Base-by-base conservation (phyloP, 257 asterid species). In the Buddleja alternifolia region DNA sequence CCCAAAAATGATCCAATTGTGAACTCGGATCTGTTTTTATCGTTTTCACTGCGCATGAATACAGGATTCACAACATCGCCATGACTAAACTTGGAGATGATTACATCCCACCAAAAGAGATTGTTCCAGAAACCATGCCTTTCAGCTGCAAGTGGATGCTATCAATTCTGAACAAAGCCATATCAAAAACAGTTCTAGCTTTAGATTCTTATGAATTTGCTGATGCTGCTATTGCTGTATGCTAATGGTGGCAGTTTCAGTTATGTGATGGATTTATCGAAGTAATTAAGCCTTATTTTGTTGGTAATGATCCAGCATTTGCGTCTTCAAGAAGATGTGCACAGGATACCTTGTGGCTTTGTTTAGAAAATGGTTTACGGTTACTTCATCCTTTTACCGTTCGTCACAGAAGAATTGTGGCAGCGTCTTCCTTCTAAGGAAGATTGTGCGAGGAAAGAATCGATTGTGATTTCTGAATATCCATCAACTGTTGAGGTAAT, bases 131-230 rank as follows among this genome's bases (percentile, higher is more conserved):
- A 19, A 73, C 76, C 58, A 77, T 93, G 95, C 99, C 99, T 58
- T 93, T 84, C 73, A 87, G 89, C 88, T 93, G 97, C 90, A 83
- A 87, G 71, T 93, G 99, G 99, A 90, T 90, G 74, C 91, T 93
- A 10, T 84, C 97, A 54, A 95, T 82, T 25, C 71, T 93, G 67
- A 87, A 90, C 87, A 87, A 88, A 84, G 91, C 99, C 77, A 90
- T 90, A 81, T 79, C 85, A 8, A 85, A 79, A 77, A 93, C 89
- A 58, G 88, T 86, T 24, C 50, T 34, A 7, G 83, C 95, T 25
- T 80, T 93, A 19, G 95, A 90, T 20, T 67, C 93, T 4, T 93
- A 78, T 61, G 96, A 90, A 65, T 93, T 87, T 69, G 87, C 99
- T 23, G 97, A 90, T 71, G 99, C 99, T n/a, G 83, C 99, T 9